Evolutionary conservation across 2,329 filamentous ascomycete species (phyloP), one percentile per base, ranked within the genome.

Genomic region (Pseudogymnoascus sp.): DNA sequence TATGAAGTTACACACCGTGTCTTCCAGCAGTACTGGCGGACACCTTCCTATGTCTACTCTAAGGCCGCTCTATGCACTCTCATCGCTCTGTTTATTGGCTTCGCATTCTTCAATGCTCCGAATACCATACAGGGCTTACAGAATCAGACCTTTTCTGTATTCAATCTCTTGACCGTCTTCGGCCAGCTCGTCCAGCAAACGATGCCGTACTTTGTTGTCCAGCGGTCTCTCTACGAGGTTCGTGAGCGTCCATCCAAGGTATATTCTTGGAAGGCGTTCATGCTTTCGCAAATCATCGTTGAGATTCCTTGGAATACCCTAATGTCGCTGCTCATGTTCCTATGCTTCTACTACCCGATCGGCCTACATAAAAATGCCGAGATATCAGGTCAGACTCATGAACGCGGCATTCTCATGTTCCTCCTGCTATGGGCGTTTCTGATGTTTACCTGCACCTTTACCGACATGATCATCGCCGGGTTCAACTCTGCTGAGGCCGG

Each of bases 381-480:
- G n/a, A 79, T 79, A 0, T 84, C 85, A 4, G 82, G 82, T 65
- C 78, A 85, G 66, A 82, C 87, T 0, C 73, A 82, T 4, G 85
- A 91, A 70, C 89, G 91, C 31, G 89, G 90, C 7, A 88, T 79
- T 0, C 83, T 95, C 22, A 89, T 93, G 83, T 92, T 93, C 79
- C 79, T 96, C 24, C 85, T 91, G 68, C 78, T 93, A 40, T 81
- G 87, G 71, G 78, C 82, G 66, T 96, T 96, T 81, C 80, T 93
- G 66, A 76, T 96, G 61, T 93, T 92, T 76, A 87, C 89, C 0
- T 90, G 85, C 11, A 95, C 91, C 3, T 96, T 96, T 72, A 87
- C 90, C 7, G 84, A 89, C 65, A 84, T 93, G 77, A 79, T 91
- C 68, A 91, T 95, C 68, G 86, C 90, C 1, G 88, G 86, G 14